Base-by-base conservation (phyloP, 139 green algal genomes). In the Pleodorina starrii region DNA sequence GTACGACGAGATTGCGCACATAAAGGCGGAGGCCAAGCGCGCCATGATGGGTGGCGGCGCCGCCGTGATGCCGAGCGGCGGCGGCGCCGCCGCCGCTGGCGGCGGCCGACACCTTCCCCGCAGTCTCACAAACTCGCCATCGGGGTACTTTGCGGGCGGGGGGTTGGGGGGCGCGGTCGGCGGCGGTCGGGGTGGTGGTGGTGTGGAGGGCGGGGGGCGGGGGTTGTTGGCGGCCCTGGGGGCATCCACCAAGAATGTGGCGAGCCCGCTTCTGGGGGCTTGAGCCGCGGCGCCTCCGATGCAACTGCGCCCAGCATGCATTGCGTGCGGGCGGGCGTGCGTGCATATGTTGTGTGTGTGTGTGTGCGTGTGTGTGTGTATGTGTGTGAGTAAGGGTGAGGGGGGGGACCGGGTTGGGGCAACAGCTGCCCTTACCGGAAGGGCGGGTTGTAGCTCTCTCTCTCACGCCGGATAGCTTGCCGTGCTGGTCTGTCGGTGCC, bases 1-100 rank as follows among this genome's bases (percentile, higher is more conserved):
- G 51, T 91, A 84, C 84, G 88, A 91, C 40, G 88, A 91, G 42
- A 91, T 91, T 36, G 57, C 60, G 32, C 43, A 77, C 43, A 21
- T 87, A 12, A 87, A 87, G 59, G 81, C 81, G 14, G 81, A 87
- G 29, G 29, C 66, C 21, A 46, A 68, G 43, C 36, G 23, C 35
- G 43, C 42, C 25, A 51, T 87, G 42, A 42, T 23, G 73, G 73
- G 69, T 5, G 27, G 44, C 74, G 25, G 72, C 42, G 1, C 42
- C 35, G 16, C 68, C 42, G 32, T 32, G 36, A n/a, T 32, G 38
- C 69, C 69, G 69, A 17, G 21, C 27, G 27, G 11, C 27, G 40
- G 40, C 69, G 10, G 16, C 10, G 69, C 32, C 69, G 40, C 21
- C 42, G 72, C 40, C 40, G 7, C 72, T 27, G 27, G 74, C 74